Percentiles rank a stretch among this genome's conserved stretches.
phyloP scores from a whole-genome alignment of 495 filamentous ascomycete genomes.

The Trichoderma reesei region DNA sequence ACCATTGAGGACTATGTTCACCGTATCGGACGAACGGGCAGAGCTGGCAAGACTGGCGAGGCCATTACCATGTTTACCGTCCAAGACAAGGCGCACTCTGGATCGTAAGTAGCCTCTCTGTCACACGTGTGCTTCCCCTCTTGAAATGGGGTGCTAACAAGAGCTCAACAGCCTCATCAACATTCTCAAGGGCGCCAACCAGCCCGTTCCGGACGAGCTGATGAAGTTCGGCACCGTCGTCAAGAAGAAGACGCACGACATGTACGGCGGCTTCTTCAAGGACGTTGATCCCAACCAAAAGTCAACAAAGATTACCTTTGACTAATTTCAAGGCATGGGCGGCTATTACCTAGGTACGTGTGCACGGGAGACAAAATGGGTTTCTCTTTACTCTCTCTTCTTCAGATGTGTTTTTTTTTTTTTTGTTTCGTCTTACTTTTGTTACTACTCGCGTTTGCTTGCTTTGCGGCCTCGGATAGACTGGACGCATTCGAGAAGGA shows the following conservation, averaged over 20 bases:
- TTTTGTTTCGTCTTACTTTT: background rate
- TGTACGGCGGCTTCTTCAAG: constrained; percentile 89
- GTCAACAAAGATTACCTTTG: constrained; percentile 88
- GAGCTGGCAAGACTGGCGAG: constrained; percentile 80
- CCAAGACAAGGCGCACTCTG: constrained; percentile 79
- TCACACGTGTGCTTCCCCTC: background rate
- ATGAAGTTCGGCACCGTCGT: constrained; percentile 96
- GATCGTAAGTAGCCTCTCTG: constrained; percentile 50
- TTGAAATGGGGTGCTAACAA: background rate
- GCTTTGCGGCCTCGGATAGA: constrained; percentile 25
- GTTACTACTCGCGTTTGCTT: constrained; percentile 10
- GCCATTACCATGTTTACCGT: constrained; percentile 94
- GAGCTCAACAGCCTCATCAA: constrained; percentile 56
- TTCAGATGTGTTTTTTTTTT: background rate
- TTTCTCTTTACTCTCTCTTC: background rate
- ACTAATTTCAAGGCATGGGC: constrained; percentile 36
- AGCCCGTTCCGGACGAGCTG: constrained; percentile 77
- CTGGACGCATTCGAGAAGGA: constrained; percentile 41
- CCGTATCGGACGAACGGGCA: constrained; percentile 87
- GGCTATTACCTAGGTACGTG: background rate
- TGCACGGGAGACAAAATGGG: background rate
- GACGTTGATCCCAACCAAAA: constrained; percentile 67
- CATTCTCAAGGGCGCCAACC: constrained; percentile 79
- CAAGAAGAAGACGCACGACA: constrained; percentile 92
- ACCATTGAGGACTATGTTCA: constrained; percentile 94